Evolutionary conservation across 768 basidiomycete genomes (phyloP).

Genomic region (Lactifluus rugatus): DNA sequence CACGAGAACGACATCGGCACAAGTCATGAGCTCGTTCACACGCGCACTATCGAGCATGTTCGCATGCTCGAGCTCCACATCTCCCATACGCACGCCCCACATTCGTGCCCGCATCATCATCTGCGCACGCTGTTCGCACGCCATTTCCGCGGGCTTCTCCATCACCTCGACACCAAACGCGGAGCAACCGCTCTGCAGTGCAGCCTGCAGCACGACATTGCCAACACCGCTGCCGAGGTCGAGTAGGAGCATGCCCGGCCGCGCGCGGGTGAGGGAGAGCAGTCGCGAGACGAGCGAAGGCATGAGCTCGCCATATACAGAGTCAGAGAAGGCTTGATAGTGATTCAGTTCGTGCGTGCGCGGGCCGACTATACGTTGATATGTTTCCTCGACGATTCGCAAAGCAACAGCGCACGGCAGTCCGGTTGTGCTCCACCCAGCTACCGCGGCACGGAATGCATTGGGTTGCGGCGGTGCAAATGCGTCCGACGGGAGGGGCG

Average conservation of each 20-base stretch:
- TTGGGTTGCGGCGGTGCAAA: slow-evolving; percentile 40
- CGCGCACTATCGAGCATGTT: slow-evolving; percentile 69
- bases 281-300: slow-evolving; percentile 57
- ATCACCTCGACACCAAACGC: slow-evolving; percentile 64
- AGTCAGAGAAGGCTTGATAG: slow-evolving; percentile 76
- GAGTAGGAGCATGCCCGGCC: slow-evolving; percentile 38
- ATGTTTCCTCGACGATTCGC: slow-evolving; percentile 82
- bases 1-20: slow-evolving; percentile 87
- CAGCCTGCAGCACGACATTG: slow-evolving; percentile 47
- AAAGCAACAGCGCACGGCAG: slow-evolving; percentile 58
- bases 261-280: slow-evolving; percentile 40
- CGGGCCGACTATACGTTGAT: slow-evolving; percentile 89
- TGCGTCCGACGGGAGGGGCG: slow-evolving; percentile 41
- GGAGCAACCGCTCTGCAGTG: slow-evolving; percentile 41
- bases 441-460: slow-evolving; percentile 37
- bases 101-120: slow-evolving; percentile 70
- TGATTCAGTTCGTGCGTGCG: slow-evolving; percentile 69
- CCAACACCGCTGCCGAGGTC: slow-evolving; percentile 57
- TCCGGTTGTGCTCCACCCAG: slow-evolving; percentile 42
- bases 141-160: slow-evolving; percentile 72
- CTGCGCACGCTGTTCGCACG: slow-evolving; percentile 62
- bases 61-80: slow-evolving; percentile 72
- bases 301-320: slow-evolving; percentile 86
- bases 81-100: slow-evolving; percentile 80
- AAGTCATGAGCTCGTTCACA: slow-evolving; percentile 57